Evolutionary conservation across 2,329 filamentous ascomycete species (phyloP), one percentile per base, ranked within the genome.

Genomic region (Talaromyces islandicus): DNA sequence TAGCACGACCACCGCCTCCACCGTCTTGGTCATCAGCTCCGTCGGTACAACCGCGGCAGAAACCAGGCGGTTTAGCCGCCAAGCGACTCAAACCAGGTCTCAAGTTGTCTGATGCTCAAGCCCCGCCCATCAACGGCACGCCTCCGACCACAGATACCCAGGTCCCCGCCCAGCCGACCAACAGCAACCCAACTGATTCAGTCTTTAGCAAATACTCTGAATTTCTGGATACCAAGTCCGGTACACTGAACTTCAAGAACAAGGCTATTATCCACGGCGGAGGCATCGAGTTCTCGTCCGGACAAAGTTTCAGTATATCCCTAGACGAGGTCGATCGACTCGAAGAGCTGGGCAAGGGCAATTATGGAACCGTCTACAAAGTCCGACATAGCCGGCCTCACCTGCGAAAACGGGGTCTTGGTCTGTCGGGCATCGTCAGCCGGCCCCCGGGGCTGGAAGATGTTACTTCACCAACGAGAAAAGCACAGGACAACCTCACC

Each of bases 281-380:
- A 17, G 94, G 94, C 27, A 92, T 99, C 63, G 89, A 97, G 70
- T 99, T 99, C 71, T 88, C 89, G 25, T 92, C 89, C 60, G 94
- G 94, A 2, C 89, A 88, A 58, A 91, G 87, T 19, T 97, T 99
- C 75, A 91, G 84, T 69, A 97, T 99, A 70, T 97, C 93, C 4
- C 81, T 99, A 48, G 93, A 99, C 70, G 93, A 99, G 73, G 90
- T 99, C 6, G 91, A 97, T 68, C 93, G 91, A 1, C 73, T 97
- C 60, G 91, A 93, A 63, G 94, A 99, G 78, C 80, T 99, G 12
- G 94, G 94, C 53, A 99, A 97, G 76, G 94, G 94, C 46, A 99
- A 99, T 73, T 99, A 99, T 69, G 94, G 94, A 62, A 97, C 93
- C 1, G 94, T 99, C 4, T 97, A 96, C 82, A 97, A 94, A 75